Evolutionary conservation across 2,329 filamentous ascomycete species (phyloP), one percentile per base, ranked within the genome.

Genomic region (Ustilaginoidea virens): DNA sequence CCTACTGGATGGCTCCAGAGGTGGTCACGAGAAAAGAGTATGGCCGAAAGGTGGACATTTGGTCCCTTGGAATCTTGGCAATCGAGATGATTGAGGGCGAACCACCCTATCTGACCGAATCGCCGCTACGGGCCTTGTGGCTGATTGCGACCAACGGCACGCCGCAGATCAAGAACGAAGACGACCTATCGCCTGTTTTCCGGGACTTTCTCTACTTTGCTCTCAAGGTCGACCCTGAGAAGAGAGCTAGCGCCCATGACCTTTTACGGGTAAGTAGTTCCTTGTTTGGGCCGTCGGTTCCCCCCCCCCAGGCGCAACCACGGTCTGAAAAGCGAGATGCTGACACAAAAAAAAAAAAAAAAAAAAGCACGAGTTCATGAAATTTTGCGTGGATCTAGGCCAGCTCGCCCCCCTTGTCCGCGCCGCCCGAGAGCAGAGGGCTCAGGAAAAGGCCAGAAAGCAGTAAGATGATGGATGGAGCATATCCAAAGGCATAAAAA

Each of bases 41-140:
- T 55, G 90, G 90, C 40, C 79, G 87, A 37, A 98, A 96, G 56
- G 87, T 98, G 31, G 90, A 98, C 48, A 94, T 98, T 42, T 98
- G 90, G 90, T 92, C 82, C 34, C 62, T 98, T 25, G 90, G 90
- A 34, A 98, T 98, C 58, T 96, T 98, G 90, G 85, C 90, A 6
- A 96, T 98, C 46, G 90, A 98, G 56, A 98, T 98, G 90, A 93
- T 98, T 39, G 90, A 96, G 58, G 90, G 87, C 50, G 90, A 96
- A 53, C 90, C 90, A 9, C 90, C 90, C 15, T 98, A 96, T 50
- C 65, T 98, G 34, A 96, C 86, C 22, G 90, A 98, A 53, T 92
- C 83, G 21, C 90, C 90, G 5, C 66, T 98, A 15, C 75, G 87
- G 35, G 90, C 90, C 2, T 66, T 98, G 21, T 98, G 90, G 66